Evolutionary conservation across 345 rosid species (phyloP).

Genomic region (Excoecaria agallocha): DNA sequence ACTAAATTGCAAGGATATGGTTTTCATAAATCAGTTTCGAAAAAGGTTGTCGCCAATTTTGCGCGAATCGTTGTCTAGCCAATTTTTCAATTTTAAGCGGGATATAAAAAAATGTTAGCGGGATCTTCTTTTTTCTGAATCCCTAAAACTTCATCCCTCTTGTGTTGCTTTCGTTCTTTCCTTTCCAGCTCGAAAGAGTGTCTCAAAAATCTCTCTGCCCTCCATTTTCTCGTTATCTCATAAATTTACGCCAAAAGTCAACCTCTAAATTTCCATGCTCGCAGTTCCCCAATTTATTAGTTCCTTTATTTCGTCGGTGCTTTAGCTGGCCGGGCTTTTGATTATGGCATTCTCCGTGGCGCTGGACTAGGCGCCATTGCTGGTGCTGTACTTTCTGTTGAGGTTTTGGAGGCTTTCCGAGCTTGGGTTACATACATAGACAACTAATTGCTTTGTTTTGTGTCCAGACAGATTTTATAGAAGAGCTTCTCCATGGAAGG

Average conservation of each 20-base stretch:
- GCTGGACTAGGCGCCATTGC: constrained; percentile 69
- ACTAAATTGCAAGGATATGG: no score
- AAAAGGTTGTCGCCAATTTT: no score
- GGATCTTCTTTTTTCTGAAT: no score
- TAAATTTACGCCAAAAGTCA: background rate
- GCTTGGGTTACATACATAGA: constrained; percentile 45
- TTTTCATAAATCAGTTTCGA: no score
- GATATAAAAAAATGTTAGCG: no score
- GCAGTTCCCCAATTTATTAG: background rate
- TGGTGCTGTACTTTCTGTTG: constrained; percentile 71
- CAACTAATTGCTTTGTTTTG: constrained; percentile 20
- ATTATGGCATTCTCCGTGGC: constrained; percentile 68
- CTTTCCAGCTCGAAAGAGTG: background rate
- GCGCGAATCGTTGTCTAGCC: no score
- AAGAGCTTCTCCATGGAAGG: constrained; percentile 63
- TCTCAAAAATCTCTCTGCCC: constrained; percentile 1
- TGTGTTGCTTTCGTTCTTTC: background rate
- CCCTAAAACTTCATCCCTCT: no score
- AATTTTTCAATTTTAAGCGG: no score
- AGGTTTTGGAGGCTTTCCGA: constrained; percentile 75
- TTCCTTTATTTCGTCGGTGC: constrained; percentile 36
- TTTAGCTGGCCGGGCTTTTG: constrained; percentile 68
- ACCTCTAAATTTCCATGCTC: background rate
- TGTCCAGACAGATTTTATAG: constrained; percentile 76
- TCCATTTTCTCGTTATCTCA: constrained; percentile 1